A percentile compares a stretch with the other conserved stretches of the same genome.
Conservation (phyloP, 2,329 filamentous ascomycete genomes). For the Anthostomella pinea region DNA sequence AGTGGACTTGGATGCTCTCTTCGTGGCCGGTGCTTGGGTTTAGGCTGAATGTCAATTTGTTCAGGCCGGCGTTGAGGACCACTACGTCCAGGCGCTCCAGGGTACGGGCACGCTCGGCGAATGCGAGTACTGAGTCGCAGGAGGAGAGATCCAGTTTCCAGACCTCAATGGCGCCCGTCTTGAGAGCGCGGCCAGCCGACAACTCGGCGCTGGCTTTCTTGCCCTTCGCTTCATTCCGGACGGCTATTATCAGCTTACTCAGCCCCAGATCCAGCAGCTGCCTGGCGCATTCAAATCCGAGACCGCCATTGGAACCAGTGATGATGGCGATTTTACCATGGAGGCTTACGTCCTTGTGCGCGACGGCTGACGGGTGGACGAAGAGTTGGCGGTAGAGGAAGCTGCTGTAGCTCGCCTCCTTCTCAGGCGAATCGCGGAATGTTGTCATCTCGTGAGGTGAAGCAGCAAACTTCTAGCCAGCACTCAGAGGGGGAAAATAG, state of each 20-base stretch:
- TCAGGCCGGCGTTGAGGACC: constrained; percentile 34
- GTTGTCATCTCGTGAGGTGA: constrained; percentile 36
- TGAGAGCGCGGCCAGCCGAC: background rate
- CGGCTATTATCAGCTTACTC: constrained; percentile 32
- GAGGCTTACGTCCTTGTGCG: background rate
- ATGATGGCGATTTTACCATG: constrained; percentile 23
- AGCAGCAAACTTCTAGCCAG: constrained; percentile 10
- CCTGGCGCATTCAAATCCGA: constrained; percentile 32
- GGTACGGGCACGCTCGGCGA: constrained; percentile 30
- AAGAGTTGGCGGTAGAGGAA: constrained; percentile 9
- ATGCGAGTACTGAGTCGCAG: constrained; percentile 37
- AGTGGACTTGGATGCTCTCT: constrained; percentile 47
- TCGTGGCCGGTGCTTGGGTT: constrained; percentile 34
- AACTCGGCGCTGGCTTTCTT: constrained; percentile 1
- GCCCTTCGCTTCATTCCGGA: constrained; percentile 30
- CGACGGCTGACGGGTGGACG: background rate
- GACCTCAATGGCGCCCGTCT: constrained; percentile 30
- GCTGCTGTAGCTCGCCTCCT: constrained; percentile 6
- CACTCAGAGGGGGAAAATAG: background rate
- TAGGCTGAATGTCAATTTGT: constrained; percentile 16
- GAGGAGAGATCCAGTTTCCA: constrained; percentile 40
- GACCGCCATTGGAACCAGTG: constrained; percentile 33
- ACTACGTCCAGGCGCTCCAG: constrained; percentile 38
- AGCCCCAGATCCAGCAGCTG: constrained; percentile 31
- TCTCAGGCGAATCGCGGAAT: no score